Evolutionary conservation across 345 rosid genomes (phyloP).

Genomic region (Linum lewisii): DNA sequence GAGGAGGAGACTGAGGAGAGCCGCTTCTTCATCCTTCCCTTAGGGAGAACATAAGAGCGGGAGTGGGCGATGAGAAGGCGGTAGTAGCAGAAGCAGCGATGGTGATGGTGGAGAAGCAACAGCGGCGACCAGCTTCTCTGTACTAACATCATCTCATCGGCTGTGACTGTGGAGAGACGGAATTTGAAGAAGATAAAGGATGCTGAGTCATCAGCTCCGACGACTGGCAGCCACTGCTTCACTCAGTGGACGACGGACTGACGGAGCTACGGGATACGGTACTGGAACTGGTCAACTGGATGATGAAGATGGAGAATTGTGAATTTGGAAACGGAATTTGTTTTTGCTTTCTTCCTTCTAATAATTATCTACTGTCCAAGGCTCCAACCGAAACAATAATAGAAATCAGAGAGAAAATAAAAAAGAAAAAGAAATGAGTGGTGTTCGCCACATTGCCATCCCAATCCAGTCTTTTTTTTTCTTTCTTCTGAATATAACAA

Average conservation of each 20-base stretch:
- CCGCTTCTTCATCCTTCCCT: background rate
- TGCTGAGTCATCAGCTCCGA: background rate
- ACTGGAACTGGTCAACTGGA: background rate
- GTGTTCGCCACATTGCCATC: too few relatives aligned
- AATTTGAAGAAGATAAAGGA: too few relatives aligned
- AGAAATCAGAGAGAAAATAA: too few relatives aligned
- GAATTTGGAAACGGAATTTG: too few relatives aligned
- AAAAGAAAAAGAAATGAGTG: too few relatives aligned
- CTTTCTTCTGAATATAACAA: too few relatives aligned
- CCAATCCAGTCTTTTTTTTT: too few relatives aligned
- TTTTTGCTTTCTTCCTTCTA: too few relatives aligned
- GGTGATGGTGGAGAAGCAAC: background rate
- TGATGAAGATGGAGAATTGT: background rate
- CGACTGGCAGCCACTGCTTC: background rate
- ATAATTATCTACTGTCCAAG: too few relatives aligned
- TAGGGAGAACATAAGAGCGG: background rate
- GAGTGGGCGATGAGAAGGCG: background rate
- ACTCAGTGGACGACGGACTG: background rate
- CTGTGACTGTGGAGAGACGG: too few relatives aligned
- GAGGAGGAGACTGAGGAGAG: slow-evolving; percentile 21
- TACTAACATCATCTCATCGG: background rate
- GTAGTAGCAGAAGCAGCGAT: too few relatives aligned
- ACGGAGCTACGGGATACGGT: background rate
- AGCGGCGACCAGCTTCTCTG: background rate
- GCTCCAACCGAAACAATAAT: too few relatives aligned